phyloP scores from a whole-genome alignment of 495 filamentous ascomycete species.

The Cudoniella acicularis region DNA sequence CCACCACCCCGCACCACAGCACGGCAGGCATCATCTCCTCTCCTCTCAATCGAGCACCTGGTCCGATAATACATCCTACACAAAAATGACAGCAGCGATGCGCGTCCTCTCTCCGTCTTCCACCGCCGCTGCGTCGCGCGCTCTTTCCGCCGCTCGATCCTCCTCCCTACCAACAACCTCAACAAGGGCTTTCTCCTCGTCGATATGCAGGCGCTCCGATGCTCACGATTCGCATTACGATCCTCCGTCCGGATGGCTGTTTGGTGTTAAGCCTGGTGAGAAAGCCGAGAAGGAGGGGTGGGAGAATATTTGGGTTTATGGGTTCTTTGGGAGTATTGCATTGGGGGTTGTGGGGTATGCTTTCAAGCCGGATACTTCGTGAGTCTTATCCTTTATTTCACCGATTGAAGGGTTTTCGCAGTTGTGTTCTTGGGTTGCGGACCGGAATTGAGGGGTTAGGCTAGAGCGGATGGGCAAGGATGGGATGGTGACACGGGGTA shows the following conservation, averaged over 20 bases:
- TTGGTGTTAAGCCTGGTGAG: conserved; percentile 85
- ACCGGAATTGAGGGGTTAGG: not conserved
- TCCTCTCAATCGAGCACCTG: not conserved
- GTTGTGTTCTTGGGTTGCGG: not conserved
- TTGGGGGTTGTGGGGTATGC: conserved; percentile 79
- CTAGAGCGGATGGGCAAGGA: not conserved
- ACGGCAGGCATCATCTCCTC: no score
- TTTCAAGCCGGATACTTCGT: conserved; percentile 99
- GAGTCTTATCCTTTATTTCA: conserved; percentile 40
- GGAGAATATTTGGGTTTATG: conserved; percentile 85
- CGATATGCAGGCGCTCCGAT: not conserved
- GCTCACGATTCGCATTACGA: conserved; percentile 79
- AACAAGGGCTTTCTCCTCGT: conserved; percentile 8
- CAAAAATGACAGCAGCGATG: no score
- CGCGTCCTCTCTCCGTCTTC: not conserved
- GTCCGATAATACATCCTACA: not conserved
- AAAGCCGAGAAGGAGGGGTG: conserved; percentile 95
- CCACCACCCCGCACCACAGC: no score
- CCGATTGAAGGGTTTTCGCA: not conserved
- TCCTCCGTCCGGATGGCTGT: conserved; percentile 86
- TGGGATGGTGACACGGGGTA: not conserved
- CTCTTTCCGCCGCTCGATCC: not conserved
- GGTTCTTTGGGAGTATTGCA: conserved; percentile 79
- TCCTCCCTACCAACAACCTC: not conserved
- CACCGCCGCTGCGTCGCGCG: not conserved